Evolutionary conservation across 192 early-diverging fungal species (phyloP).

Genomic region (Coemansia sp.): DNA sequence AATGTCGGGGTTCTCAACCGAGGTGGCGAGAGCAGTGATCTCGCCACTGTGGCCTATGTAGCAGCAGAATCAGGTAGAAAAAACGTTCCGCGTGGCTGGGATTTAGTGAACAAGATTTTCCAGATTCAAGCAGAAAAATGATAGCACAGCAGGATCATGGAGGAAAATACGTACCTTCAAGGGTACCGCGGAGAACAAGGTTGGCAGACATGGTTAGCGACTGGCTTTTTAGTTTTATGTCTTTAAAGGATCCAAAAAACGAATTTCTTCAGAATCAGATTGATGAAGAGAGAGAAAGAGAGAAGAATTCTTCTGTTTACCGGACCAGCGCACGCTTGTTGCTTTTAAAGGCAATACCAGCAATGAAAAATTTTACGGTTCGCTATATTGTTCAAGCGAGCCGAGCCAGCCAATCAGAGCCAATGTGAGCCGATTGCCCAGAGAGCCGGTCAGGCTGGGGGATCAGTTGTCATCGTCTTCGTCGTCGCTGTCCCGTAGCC

Average conservation of each 20-base stretch:
- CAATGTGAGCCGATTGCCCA: slow-evolving; percentile 4
- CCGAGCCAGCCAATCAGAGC: slow-evolving; percentile 15
- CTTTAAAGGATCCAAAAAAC: slow-evolving; percentile 12
- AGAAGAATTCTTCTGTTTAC: neutral
- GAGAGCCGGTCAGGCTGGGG: neutral
- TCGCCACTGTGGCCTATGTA: slow-evolving; percentile 75
- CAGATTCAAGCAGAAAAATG: neutral
- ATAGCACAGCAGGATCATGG: no score
- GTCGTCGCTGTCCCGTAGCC: slow-evolving; percentile 36
- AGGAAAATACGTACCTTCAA: slow-evolving; percentile 44
- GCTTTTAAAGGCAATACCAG: neutral
- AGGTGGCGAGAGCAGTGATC: slow-evolving; percentile 98
- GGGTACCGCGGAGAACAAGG: slow-evolving; percentile 55
- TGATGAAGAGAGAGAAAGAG: slow-evolving; percentile 16
- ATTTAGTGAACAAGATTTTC: neutral
- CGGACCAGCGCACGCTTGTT: neutral
- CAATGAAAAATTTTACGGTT: slow-evolving; percentile 51
- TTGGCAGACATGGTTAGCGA: slow-evolving; percentile 49
- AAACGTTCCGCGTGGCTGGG: no score
- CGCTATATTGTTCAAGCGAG: slow-evolving; percentile 12
- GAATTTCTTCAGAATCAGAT: slow-evolving; percentile 8
- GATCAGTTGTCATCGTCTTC: slow-evolving; percentile 24
- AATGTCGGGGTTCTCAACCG: slow-evolving; percentile 93
- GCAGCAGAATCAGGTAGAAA: neutral
- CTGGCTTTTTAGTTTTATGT: slow-evolving; percentile 8